These are phyloP conservation scores for Venturia carpophila DNA, from an alignment of 2,329 filamentous ascomycete genomes.

Conservation along the genomic window DNA sequence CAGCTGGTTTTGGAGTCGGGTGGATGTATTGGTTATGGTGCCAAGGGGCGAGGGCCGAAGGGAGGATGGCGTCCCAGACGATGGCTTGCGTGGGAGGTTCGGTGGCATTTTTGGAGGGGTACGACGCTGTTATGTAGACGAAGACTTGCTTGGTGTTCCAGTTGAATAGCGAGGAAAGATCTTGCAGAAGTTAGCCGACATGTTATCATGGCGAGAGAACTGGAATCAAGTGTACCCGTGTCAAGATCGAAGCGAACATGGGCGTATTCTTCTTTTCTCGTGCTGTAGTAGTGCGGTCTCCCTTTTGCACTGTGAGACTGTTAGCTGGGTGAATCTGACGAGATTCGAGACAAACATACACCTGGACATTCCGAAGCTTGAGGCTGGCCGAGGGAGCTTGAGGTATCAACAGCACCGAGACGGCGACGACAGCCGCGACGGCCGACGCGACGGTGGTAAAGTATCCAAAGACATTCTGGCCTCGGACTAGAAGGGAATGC, in stretches of 20 bases:
- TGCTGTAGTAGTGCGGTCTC: conserved; percentile 89
- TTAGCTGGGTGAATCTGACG: not conserved
- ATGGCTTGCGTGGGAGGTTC: conserved; percentile 56
- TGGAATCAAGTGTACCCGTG: conserved; percentile 45
- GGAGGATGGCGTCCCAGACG: conserved; percentile 95
- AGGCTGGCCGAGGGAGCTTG: conserved; percentile 61
- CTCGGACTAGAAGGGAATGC: conserved; percentile 78
- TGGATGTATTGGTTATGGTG: conserved; percentile 45
- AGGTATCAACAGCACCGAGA: conserved; percentile 64
- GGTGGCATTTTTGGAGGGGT: conserved; percentile 41
- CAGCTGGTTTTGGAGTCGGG: conserved; percentile 51
- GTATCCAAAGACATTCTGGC: conserved; percentile 93
- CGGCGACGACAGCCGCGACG: conserved; percentile 70
- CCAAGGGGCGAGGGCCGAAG: conserved; percentile 54
- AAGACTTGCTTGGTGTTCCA: conserved; percentile 99
- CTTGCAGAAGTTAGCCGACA: conserved; percentile 33
- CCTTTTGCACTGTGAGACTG: conserved; percentile 61
- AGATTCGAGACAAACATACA: conserved; percentile 49
- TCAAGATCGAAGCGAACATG: conserved; percentile 89
- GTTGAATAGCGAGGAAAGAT: conserved; percentile 86
- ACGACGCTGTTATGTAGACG: conserved; percentile 82
- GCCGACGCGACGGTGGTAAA: conserved; percentile 90
- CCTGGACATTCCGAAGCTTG: conserved; percentile 68
- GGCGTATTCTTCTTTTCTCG: conserved; percentile 91
- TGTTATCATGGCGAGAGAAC: not conserved